phyloP scores from a whole-genome alignment of 495 filamentous ascomycete genomes.

The Penicillium taxi region DNA sequence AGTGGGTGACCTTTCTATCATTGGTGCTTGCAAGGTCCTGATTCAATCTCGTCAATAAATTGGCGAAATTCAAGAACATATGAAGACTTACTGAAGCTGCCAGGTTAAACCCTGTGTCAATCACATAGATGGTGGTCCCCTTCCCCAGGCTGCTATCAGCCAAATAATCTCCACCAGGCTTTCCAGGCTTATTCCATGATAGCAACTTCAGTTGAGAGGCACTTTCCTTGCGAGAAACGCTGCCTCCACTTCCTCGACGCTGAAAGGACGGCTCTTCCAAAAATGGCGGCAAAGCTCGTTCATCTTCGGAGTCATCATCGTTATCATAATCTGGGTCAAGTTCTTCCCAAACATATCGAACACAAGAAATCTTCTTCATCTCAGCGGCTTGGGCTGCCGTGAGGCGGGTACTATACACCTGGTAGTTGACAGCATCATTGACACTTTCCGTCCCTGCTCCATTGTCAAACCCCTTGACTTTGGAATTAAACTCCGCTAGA shows the following conservation, averaged over 20 bases:
- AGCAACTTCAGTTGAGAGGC: not conserved
- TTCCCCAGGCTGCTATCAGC: not conserved
- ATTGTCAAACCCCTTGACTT: constrained; percentile 1
- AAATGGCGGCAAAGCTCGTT: not conserved
- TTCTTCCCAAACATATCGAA: not conserved
- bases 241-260: not conserved
- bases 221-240: not conserved
- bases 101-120: not conserved
- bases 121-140: not conserved
- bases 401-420: not conserved
- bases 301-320: not conserved
- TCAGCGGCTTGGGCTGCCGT: not conserved
- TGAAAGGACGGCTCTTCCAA: not conserved
- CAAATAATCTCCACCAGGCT: not conserved
- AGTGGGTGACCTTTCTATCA: not conserved
- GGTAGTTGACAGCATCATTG: not conserved
- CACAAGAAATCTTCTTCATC: not conserved
- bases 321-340: not conserved
- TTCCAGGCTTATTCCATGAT: not conserved
- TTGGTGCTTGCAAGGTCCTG: not conserved
- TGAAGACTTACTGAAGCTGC: not conserved
- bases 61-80: not conserved
- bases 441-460: not conserved
- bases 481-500: not conserved
- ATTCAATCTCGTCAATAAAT: not conserved